Percentiles rank a stretch among this genome's conserved stretches.
phyloP scores from a whole-genome alignment of 306 rosid species.

The Morella rubra region DNA sequence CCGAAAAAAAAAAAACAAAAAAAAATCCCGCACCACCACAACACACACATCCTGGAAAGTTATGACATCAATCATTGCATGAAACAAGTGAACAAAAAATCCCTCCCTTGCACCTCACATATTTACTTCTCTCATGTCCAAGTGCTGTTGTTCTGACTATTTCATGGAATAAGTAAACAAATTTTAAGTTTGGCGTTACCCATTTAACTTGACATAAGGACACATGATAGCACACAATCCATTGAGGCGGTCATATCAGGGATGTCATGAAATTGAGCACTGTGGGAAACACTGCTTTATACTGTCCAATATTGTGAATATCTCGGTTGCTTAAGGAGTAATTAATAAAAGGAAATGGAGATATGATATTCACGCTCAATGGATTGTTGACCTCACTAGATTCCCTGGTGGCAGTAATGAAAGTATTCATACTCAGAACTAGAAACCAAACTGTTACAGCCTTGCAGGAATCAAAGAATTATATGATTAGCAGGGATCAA shows the following conservation, averaged over 20 bases:
- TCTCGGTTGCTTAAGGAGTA: neutral
- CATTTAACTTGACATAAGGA: neutral
- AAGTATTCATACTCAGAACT: neutral
- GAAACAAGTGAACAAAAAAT: no score
- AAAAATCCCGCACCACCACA: no score
- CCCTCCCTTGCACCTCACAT: no score
- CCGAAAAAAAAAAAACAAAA: no score
- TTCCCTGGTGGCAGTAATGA: neutral
- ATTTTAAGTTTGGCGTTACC: neutral
- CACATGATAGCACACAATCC: no score
- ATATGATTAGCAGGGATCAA: neutral
- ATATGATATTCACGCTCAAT: neutral
- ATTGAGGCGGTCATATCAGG: neutral
- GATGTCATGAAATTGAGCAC: neutral
- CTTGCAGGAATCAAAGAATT: neutral
- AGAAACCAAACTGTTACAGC: neutral
- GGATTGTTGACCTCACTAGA: neutral
- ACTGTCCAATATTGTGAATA: neutral
- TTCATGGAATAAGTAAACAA: neutral
- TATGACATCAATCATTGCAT: no score
- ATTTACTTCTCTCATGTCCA: no score
- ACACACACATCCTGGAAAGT: no score
- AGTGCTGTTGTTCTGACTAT: neutral
- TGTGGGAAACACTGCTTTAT: neutral
- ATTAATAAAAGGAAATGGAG: neutral